Evolutionary conservation across 305 asterid genomes (phyloP), one percentile per base, ranked within the genome.

Genomic region (Fraxinus albicans): DNA sequence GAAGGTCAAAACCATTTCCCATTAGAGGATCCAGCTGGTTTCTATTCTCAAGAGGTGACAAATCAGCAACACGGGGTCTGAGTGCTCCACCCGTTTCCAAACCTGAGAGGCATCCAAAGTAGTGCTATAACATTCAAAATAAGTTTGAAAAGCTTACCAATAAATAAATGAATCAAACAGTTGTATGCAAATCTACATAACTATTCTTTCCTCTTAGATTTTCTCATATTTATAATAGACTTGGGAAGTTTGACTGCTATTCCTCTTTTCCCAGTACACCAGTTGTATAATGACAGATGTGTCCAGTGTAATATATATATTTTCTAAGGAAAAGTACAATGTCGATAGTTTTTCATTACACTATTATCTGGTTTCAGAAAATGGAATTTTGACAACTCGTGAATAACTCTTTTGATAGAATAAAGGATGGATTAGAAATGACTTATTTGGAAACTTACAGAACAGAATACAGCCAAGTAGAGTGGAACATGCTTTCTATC

Each of bases 1-100:
- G 92, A 87, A 76, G 91, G 80, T 81, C 90, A 79, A 88, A 85
- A 84, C 91, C 89, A 73, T 89, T 91, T 34, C 83, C 86, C 89
- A 86, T 81, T 75, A 82, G 87, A 7, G 89, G 84, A 88, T 91
- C 93, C 84, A 82, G 25, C 7, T 84, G 86, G 9, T 77, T 82
- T 83, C 87, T 86, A 67, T 86, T 86, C 79, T 88, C 94, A 86
- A 83, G 77, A 73, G 90, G 88, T 13, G 92, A 87, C 80, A 90
- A 85, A 86, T 83, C 83, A 82, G 84, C 83, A 80, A 84, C 90
- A 33, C 89, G 84, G 5, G 86, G 60, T 87, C 91, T 87, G 72
- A 88, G 73, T 23, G 73, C 82, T 81, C 89, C 92, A 69, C 90
- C 92, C 19, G 82, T 40, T 85, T 89, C 90, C 23, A 86, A 82